These are phyloP conservation scores for Rubia tinctorum DNA, from an alignment of 305 asterid species.

Conservation along the genomic window DNA sequence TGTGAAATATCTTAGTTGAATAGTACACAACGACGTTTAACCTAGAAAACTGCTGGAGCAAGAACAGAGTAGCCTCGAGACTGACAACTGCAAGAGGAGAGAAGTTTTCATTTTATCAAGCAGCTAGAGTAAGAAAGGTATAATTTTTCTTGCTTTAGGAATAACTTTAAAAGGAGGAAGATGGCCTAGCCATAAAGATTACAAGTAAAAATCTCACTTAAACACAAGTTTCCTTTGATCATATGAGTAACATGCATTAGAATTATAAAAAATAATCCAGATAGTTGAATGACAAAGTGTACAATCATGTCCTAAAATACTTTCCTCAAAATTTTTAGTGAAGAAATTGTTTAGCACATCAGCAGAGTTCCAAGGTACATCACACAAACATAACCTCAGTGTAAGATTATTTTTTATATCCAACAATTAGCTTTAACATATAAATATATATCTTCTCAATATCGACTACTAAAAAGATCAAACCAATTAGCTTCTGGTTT, in stretches of 20 bases:
- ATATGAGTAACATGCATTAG: not conserved
- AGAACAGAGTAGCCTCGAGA: conserved; percentile 85
- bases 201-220: not conserved
- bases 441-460: conserved; percentile 64
- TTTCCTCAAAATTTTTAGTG: not conserved
- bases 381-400: conserved; percentile 3
- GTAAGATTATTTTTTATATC: not conserved
- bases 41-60: conserved; percentile 96
- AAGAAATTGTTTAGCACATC: not conserved
- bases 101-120: not conserved
- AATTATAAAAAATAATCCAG: not conserved
- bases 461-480: conserved; percentile 91
- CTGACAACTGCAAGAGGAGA: conserved; percentile 70
- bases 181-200: not conserved
- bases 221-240: not conserved
- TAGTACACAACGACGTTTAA: conserved; percentile 92
- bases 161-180: not conserved
- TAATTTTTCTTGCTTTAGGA: not conserved
- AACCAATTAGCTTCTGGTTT: conserved; percentile 95
- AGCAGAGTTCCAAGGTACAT: not conserved
- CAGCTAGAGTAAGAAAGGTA: too few species aligned
- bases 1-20: conserved; percentile 91
- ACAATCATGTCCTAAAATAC: not conserved
- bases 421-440: conserved; percentile 1
- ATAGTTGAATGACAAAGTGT: not conserved